Evolutionary conservation across 2,329 filamentous ascomycete genomes (phyloP), one percentile per base, ranked within the genome.

Genomic region (Xenoacremonium recifei): DNA sequence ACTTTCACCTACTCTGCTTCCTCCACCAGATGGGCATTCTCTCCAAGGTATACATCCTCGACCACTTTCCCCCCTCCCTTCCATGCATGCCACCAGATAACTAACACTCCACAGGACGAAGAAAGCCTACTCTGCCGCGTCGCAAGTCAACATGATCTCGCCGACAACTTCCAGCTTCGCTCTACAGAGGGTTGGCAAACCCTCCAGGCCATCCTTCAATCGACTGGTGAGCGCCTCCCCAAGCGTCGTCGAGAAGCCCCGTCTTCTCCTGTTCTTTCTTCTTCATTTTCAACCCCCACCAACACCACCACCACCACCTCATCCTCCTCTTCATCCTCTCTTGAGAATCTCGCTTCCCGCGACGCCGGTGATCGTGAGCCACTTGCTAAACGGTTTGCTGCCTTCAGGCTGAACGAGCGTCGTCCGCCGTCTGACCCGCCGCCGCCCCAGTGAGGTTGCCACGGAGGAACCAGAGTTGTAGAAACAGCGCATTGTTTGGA

Each of bases 1-100:
- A 97, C 67, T 99, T 99, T 65, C 93, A 99, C 63, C 75, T 97
- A 13, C 75, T 99, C n/a, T 86, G 82, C 66, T 97, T 89, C 68
- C 74, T 99, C 45, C 85, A 87, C 59, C 78, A 80, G 32, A 81
- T 96, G 68, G 84, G 83, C 31, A 83, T 95, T 29, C 74, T 99
- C 29, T 89, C 80, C 63, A 89, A 95, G 83, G 93, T 96, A 72
- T 59, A 5, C 6, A 19, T 20, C 11, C n/a, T 16, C 20, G 7
- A 29, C 15, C 29, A 12, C 27, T 13, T 37, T 38, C 15, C 10
- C 9, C 36, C 21, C n/a, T 11, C n/a, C 3, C 23, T 7, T 23
- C 21, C 21, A n/a, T n/a, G n/a, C n/a, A n/a, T n/a, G n/a, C n/a
- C n/a, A n/a, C 31, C 5, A 20, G 27, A 40, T 51, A 43, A 45